Evolutionary conservation across 441 rosid species (phyloP).

Genomic region (Erysimum cheiri): DNA sequence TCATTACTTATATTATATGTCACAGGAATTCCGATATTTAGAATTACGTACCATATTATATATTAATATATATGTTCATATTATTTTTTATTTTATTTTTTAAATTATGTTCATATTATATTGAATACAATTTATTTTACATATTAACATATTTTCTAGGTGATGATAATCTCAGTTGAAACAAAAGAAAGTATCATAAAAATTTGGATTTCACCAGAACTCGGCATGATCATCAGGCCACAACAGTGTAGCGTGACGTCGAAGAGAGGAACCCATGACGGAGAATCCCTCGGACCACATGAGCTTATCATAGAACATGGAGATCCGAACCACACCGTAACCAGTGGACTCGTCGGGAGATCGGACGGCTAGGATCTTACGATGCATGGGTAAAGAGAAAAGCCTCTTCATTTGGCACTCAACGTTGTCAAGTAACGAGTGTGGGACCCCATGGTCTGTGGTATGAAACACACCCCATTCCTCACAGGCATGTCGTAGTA

Average conservation of each 20-base stretch:
- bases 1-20: background rate
- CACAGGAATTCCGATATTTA: background rate
- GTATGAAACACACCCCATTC: constrained; percentile 62
- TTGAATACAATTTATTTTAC: too few relatives aligned
- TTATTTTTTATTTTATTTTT: too few relatives aligned
- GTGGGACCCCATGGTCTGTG: constrained; percentile 55
- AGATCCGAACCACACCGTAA: constrained; percentile 43
- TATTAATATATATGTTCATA: too few relatives aligned
- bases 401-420: constrained; percentile 48
- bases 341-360: constrained; percentile 44
- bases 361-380: constrained; percentile 50
- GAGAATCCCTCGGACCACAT: constrained; percentile 50
- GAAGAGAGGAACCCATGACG: constrained; percentile 40
- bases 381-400: constrained; percentile 52
- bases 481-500: constrained; percentile 48
- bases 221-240: constrained; percentile 44
- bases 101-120: too few relatives aligned
- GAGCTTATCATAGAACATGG: constrained; percentile 46
- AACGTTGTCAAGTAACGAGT: constrained; percentile 43
- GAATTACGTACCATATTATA: background rate
- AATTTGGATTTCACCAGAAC: constrained; percentile 32
- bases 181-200: background rate
- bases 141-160: background rate
- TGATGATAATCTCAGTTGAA: background rate
- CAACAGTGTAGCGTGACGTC: constrained; percentile 36